phyloP scores from a whole-genome alignment of 305 asterid species.

The Rubia peregrina region DNA sequence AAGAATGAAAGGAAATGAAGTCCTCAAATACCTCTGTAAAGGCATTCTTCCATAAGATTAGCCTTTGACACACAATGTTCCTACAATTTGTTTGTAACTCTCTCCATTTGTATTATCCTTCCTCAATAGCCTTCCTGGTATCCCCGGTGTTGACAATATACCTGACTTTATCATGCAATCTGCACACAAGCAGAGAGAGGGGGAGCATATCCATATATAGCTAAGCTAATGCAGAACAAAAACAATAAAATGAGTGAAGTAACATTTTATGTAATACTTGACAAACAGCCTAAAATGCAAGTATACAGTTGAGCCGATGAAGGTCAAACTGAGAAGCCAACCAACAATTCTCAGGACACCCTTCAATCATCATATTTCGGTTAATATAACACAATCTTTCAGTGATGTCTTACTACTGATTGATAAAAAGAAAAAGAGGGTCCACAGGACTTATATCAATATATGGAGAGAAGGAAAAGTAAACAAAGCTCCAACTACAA shows the following conservation, averaged over 20 bases:
- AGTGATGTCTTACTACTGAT: too few species aligned
- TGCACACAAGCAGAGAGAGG: background rate
- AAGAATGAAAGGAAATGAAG: conserved; percentile 69
- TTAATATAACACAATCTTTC: too few species aligned
- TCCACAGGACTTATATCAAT: too few species aligned
- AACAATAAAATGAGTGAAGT: background rate
- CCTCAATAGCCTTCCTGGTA: too few species aligned
- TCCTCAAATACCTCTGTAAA: background rate
- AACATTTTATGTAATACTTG: background rate
- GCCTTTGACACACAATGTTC: background rate
- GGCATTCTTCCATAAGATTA: background rate
- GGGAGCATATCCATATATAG: background rate
- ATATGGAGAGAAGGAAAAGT: background rate
- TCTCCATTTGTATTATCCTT: too few species aligned
- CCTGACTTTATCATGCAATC: background rate
- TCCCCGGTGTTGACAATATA: too few species aligned
- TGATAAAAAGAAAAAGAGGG: too few species aligned
- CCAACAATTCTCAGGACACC: background rate
- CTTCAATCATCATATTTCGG: too few species aligned
- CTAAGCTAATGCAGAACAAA: background rate
- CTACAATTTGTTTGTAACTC: background rate
- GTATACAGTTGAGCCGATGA: background rate
- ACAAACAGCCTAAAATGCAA: background rate
- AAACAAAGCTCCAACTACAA: background rate
- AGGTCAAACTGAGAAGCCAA: background rate